phyloP scores from a whole-genome alignment of 164 flowering plant genomes.

The Chloranthus sessilifolius region DNA sequence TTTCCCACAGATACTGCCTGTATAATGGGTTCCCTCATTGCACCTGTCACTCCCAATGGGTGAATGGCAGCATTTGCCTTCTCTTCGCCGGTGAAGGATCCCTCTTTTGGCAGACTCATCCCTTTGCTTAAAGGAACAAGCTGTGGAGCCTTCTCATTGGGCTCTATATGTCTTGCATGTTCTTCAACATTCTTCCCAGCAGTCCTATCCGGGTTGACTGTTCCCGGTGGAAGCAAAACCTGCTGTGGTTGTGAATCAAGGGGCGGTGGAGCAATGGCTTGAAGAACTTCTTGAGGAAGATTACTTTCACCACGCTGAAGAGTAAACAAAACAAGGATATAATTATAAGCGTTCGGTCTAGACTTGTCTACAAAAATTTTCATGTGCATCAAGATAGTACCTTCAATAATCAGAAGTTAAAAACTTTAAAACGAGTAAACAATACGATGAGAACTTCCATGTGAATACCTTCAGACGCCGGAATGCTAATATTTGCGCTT shows the following conservation, averaged over 20 bases:
- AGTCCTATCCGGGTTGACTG: constrained; percentile 40
- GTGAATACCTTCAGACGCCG: constrained; percentile 82
- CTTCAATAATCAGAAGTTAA: too few species aligned
- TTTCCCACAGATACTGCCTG: constrained; percentile 36
- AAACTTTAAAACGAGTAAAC: too few species aligned
- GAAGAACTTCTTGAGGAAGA: constrained; percentile 89
- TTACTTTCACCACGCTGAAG: constrained; percentile 84
- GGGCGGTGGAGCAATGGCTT: constrained; percentile 86
- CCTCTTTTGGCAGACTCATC: constrained; percentile 38
- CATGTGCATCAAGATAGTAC: too few species aligned
- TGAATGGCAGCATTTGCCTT: constrained; percentile 31
- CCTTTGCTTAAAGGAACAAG: constrained; percentile 26
- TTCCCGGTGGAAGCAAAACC: constrained; percentile 32
- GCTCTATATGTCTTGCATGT: constrained; percentile 35
- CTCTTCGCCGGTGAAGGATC: constrained; percentile 40
- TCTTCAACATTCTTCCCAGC: constrained; percentile 47
- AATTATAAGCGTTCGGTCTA: constrained; percentile 6
- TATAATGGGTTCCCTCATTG: constrained; percentile 32
- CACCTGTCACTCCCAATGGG: constrained; percentile 27
- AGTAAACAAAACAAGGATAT: constrained; percentile 7
- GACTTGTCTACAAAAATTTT: too few species aligned
- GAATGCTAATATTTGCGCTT: constrained; percentile 95
- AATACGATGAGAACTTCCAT: background rate
- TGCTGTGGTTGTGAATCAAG: constrained; percentile 69
- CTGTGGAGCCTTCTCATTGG: constrained; percentile 49